Conservation (phyloP, 768 basidiomycete species). For the Galerina marginata region DNA sequence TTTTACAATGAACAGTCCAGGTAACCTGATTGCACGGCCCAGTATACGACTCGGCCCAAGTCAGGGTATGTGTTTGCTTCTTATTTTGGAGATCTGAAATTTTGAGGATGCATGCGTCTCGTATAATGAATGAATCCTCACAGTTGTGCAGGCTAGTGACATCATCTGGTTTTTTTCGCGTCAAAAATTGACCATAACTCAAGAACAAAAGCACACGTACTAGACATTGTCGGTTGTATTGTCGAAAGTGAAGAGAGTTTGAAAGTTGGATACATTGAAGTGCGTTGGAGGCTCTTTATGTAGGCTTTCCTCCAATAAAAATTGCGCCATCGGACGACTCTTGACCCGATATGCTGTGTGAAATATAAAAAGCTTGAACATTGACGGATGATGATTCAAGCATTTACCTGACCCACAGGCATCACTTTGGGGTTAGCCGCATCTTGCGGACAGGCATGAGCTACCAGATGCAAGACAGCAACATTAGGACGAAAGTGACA, state of each 20-base stretch:
- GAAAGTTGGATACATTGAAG: background rate
- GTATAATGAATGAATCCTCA: slow-evolving; percentile 26
- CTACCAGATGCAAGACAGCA: slow-evolving; percentile 12
- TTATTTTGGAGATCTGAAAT: slow-evolving; percentile 34
- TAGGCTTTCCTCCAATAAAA: slow-evolving; percentile 1
- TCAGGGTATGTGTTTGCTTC: slow-evolving; percentile 35
- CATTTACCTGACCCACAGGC: slow-evolving; percentile 10
- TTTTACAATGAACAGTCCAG: slow-evolving; percentile 65
- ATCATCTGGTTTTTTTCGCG: slow-evolving; percentile 21
- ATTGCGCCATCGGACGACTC: slow-evolving; percentile 15
- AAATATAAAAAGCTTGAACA: slow-evolving; percentile 3
- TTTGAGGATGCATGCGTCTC: background rate
- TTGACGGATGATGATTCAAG: slow-evolving; percentile 13
- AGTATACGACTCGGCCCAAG: slow-evolving; percentile 42
- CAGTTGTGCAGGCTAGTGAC: slow-evolving; percentile 52
- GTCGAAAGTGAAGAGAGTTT: background rate
- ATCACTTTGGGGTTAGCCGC: slow-evolving; percentile 24
- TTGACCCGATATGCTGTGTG: slow-evolving; percentile 8
- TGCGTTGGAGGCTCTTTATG: slow-evolving; percentile 16
- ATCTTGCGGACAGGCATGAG: slow-evolving; percentile 11
- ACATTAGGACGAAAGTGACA: slow-evolving; percentile 5
- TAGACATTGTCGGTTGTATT: slow-evolving; percentile 18
- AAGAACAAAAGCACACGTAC: slow-evolving; percentile 8
- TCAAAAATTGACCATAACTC: slow-evolving; percentile 1
- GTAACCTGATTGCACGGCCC: slow-evolving; percentile 47